A percentile compares a stretch with the other conserved stretches of the same genome.
Evolutionary conservation across 345 rosid genomes (phyloP).

Genomic region (Geranium rotundifolium): DNA sequence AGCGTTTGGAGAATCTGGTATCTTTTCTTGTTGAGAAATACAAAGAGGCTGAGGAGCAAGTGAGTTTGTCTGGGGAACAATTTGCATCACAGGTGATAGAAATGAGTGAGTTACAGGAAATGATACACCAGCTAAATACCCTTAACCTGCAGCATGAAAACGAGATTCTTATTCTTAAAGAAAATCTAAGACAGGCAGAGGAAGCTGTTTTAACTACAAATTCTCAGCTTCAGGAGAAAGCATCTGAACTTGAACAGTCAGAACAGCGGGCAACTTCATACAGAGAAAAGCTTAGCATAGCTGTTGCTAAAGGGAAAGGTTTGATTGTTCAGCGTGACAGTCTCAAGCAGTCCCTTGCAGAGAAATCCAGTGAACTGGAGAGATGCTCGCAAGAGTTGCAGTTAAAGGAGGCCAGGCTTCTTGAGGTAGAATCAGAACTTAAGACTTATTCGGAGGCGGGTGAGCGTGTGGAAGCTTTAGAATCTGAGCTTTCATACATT

Average conservation of each 20-base stretch:
- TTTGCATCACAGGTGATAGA: constrained; percentile 34
- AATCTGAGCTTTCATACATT: constrained; percentile 95
- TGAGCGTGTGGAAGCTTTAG: constrained; percentile 87
- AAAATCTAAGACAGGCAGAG: constrained; percentile 37
- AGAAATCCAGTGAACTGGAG: constrained; percentile 64
- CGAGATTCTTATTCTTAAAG: constrained; percentile 45
- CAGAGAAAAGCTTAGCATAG: constrained; percentile 93
- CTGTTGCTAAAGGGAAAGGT: constrained; percentile 94
- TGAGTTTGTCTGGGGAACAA: constrained; percentile 25
- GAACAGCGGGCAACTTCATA: constrained; percentile 72
- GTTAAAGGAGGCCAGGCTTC: constrained; percentile 54
- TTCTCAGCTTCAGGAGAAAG: constrained; percentile 48
- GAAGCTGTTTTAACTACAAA: constrained; percentile 35
- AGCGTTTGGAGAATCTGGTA: constrained; percentile 50
- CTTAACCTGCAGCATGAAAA: constrained; percentile 47
- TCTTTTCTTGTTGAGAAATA: constrained; percentile 52
- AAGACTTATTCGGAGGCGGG: constrained; percentile 75
- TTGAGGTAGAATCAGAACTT: constrained; percentile 62
- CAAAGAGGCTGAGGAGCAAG: constrained; percentile 36
- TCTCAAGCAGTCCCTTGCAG: constrained; percentile 63
- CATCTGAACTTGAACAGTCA: constrained; percentile 61
- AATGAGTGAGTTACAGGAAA: constrained; percentile 41
- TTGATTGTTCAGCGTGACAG: constrained; percentile 74
- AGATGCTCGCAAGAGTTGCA: constrained; percentile 63
- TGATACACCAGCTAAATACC: constrained; percentile 24